Evolutionary conservation across 192 early-diverging fungal species (phyloP), one percentile per base, ranked within the genome.

Genomic region (Linnemannia hyalina): DNA sequence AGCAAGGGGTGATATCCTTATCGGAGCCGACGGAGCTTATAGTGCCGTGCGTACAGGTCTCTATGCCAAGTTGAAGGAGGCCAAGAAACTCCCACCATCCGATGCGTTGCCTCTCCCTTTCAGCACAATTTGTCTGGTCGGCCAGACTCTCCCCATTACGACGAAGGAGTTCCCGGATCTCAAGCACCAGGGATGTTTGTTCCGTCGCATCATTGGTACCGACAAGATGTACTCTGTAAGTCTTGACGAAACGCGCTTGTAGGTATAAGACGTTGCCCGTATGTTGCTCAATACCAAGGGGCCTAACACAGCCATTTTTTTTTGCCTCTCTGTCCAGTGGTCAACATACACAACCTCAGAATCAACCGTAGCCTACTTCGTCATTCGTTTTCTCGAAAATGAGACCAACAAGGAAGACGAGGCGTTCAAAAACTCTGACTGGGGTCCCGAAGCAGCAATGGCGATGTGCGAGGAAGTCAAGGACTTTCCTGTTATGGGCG

Each of bases 21-120:
- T 82, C 0, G 80, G 80, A 6, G 73, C 74, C 35, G 80, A 82
- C n/a, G 80, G 80, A 13, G 73, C 74, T 11, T 70, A 77, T 38
- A 76, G 74, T 52, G 68, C 40, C 1, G 75, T 82, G 7, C 75
- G 81, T 9, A 44, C 77, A 41, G 46, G 41, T 23, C 35, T 77
- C 2, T 82, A 76, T 49, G 23, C 41, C 18, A 22, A 49, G 5
- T 29, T 82, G 13, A 55, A 60, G 26, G 36, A 55, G 29, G 36
- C 42, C 22, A 57, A 44, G 6, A 54, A 40, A 22, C 29, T 82
- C 20, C 81, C 81, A 2, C 13, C 32, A 20, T 47, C 49, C 7
- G 81, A 82, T 41, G 70, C 63, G 11, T 20, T 16, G 1, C 52
- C 69, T 0, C 52, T 82, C 9, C 75, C 75, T 0, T 77, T 57